Evolutionary conservation across 331 rosid genomes (phyloP).

Genomic region (Quercus tomentella): DNA sequence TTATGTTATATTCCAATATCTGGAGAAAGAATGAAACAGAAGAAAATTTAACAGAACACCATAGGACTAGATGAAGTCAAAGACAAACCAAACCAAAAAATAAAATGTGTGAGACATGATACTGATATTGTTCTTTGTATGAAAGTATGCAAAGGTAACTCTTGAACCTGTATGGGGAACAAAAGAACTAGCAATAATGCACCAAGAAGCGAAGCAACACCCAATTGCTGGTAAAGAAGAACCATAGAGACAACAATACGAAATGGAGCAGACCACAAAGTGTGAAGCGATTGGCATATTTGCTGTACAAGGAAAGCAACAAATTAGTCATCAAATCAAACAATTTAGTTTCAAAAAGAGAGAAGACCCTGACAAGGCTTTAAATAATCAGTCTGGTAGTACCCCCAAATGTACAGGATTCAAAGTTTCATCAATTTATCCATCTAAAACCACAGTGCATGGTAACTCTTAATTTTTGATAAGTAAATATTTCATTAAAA

Average conservation of each 20-base stretch:
- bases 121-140: background rate
- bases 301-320: constrained; percentile 47
- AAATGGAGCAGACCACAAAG: constrained; percentile 86
- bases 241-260: constrained; percentile 66
- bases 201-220: constrained; percentile 84
- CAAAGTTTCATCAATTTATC: background rate
- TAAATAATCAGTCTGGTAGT: background rate
- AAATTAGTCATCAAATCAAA: constrained; percentile 6
- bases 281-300: constrained; percentile 75
- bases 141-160: background rate
- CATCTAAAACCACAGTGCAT: background rate
- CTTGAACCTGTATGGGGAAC: constrained; percentile 70
- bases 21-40: background rate
- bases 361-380: background rate
- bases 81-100: background rate
- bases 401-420: background rate
- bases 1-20: background rate
- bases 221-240: constrained; percentile 89
- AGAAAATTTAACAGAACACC: background rate
- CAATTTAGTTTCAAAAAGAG: background rate
- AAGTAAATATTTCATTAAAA: no score
- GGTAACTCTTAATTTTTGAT: no score
- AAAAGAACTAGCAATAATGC: constrained; percentile 55
- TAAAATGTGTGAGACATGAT: background rate
- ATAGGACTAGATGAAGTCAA: background rate